Conservation (phyloP, 176 grass and related monocot species). For the Oryza australiensis region DNA sequence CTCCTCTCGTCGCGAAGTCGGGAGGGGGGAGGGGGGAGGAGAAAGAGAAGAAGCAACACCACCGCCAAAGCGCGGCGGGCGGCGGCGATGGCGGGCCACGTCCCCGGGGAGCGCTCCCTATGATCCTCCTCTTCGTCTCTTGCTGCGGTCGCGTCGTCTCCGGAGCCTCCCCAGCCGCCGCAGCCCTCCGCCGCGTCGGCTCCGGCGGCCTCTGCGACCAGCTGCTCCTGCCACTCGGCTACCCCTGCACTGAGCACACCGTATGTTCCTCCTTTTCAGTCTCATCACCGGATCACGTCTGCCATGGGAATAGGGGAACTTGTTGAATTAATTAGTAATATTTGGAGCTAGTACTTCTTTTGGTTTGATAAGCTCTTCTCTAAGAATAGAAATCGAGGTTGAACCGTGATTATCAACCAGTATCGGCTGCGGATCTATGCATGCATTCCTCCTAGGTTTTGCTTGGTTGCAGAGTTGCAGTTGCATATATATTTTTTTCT, state of each 20-base stretch:
- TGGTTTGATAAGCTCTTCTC: background rate
- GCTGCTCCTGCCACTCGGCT: constrained; percentile 66
- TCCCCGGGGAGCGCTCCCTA: background rate
- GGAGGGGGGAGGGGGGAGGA: too few species aligned
- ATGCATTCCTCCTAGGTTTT: background rate
- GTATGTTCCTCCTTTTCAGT: constrained; percentile 31
- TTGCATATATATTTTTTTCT: background rate
- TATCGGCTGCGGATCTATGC: background rate
- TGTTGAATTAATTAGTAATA: background rate
- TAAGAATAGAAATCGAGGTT: background rate
- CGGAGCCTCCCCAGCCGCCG: constrained; percentile 8
- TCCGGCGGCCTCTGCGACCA: constrained; percentile 58
- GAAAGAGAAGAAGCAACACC: too few species aligned
- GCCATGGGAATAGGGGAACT: background rate
- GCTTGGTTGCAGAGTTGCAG: constrained; percentile 1
- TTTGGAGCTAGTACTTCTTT: background rate
- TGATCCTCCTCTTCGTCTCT: constrained; percentile 28
- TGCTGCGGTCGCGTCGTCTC: background rate
- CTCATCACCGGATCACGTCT: background rate
- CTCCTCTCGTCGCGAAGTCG: too few species aligned
- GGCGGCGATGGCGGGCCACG: constrained; percentile 29
- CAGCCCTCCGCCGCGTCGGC: constrained; percentile 30
- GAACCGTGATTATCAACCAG: background rate
- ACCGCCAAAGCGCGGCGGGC: background rate
- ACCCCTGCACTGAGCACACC: constrained; percentile 82